Evolutionary conservation across 805 yeast species (phyloP).

Genomic region (Wickerhamomyces mucosus): DNA sequence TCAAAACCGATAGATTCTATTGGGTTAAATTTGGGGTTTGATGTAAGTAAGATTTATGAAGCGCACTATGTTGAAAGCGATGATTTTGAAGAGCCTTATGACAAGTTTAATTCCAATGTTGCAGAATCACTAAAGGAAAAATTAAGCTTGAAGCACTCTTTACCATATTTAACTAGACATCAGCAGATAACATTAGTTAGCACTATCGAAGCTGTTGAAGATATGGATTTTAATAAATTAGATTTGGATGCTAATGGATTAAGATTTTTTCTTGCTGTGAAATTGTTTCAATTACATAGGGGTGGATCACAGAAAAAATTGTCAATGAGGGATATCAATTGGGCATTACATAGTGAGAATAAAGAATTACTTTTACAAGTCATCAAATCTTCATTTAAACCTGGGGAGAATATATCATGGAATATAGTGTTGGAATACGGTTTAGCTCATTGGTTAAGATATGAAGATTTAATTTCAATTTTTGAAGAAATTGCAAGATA

Average conservation of each 20-base stretch:
- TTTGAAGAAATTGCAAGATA: conserved; percentile 66
- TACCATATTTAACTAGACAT: conserved; percentile 82
- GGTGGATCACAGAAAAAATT: conserved; percentile 40
- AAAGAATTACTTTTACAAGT: conserved; percentile 54
- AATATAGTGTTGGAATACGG: conserved; percentile 47
- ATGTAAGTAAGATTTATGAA: conserved; percentile 20
- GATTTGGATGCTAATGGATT: conserved; percentile 45
- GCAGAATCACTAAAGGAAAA: conserved; percentile 45
- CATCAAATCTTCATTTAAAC: conserved; percentile 30
- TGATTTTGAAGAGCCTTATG: conserved; percentile 28
- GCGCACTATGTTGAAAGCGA: conserved; percentile 1
- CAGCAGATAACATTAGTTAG: conserved; percentile 79
- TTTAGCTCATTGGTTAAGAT: conserved; percentile 60
- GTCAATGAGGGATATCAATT: conserved; percentile 71
- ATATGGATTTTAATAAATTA: conserved; percentile 33
- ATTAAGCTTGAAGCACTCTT: conserved; percentile 45
- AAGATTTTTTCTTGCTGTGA: conserved; percentile 62
- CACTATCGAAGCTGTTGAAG: conserved; percentile 54
- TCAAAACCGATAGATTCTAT: conserved; percentile 14
- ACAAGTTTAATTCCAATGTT: conserved; percentile 31
- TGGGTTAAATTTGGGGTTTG: conserved; percentile 24
- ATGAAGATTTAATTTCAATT: conserved; percentile 34
- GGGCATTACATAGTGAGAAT: conserved; percentile 82
- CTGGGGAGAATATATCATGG: conserved; percentile 45
- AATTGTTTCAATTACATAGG: conserved; percentile 48